Percentiles rank a stretch among this genome's conserved stretches.
Conservation (phyloP, 805 yeast species). For the Schwanniomyces sp. region DNA sequence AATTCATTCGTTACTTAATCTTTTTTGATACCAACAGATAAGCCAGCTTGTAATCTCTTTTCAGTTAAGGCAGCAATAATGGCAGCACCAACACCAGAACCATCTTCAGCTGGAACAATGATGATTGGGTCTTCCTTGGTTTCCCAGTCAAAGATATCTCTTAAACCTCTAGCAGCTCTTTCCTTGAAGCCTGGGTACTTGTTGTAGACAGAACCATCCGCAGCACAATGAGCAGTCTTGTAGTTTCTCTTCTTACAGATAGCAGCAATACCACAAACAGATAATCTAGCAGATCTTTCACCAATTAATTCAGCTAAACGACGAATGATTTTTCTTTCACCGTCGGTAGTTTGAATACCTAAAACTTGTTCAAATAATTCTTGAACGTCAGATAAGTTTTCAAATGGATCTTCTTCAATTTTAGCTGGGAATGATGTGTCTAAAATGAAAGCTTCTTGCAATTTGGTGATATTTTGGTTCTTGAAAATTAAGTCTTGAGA, state of each 20-base stretch:
- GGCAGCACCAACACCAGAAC: slow-evolving; percentile 98
- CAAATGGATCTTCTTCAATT: slow-evolving; percentile 88
- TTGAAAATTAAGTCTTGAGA: slow-evolving; percentile 62
- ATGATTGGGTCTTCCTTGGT: slow-evolving; percentile 68
- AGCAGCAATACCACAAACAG: slow-evolving; percentile 95
- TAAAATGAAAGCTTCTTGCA: slow-evolving; percentile 66
- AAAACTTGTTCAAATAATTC: slow-evolving; percentile 61
- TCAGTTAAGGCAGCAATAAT: slow-evolving; percentile 93
- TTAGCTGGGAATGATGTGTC: slow-evolving; percentile 87
- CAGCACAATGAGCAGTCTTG: slow-evolving; percentile 83
- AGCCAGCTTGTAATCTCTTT: slow-evolving; percentile 69
- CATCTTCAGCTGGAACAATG: slow-evolving; percentile 94
- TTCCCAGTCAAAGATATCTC: slow-evolving; percentile 85
- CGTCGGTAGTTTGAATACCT: slow-evolving; percentile 62
- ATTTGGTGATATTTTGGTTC: slow-evolving; percentile 63
- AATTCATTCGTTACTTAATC: neutral
- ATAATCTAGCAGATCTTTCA: slow-evolving; percentile 87
- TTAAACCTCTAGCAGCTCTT: slow-evolving; percentile 84
- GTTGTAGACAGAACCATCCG: slow-evolving; percentile 95
- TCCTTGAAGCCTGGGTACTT: slow-evolving; percentile 89
- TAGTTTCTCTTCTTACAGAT: slow-evolving; percentile 83
- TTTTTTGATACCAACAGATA: slow-evolving; percentile 55
- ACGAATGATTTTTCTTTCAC: slow-evolving; percentile 82
- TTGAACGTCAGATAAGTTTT: slow-evolving; percentile 74
- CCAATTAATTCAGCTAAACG: slow-evolving; percentile 85